phyloP scores from a whole-genome alignment of 805 yeast genomes.

The Kluyveromyces wickerhamii region DNA sequence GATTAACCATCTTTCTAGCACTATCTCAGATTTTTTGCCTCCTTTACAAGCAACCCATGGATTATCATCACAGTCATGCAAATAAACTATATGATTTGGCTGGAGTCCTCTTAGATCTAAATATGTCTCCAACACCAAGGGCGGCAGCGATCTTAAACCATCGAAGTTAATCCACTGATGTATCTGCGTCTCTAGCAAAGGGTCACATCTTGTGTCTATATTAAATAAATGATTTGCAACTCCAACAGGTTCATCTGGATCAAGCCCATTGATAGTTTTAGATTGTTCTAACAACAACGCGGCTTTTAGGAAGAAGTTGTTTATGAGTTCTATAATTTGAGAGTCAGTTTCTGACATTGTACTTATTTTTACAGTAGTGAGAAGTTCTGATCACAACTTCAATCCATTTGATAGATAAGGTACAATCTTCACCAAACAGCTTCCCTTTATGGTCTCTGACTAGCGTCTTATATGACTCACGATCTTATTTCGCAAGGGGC shows the following conservation, averaged over 20 bases:
- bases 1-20: constrained; percentile 86
- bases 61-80: constrained; percentile 47
- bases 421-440: no score
- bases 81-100: constrained; percentile 49
- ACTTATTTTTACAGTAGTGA: no score
- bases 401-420: no score
- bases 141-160: constrained; percentile 45
- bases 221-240: constrained; percentile 14
- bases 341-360: constrained; percentile 11
- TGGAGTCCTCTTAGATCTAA: constrained; percentile 56
- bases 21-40: constrained; percentile 70
- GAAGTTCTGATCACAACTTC: no score
- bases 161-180: constrained; percentile 62
- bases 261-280: constrained; percentile 28
- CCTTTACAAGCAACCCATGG: constrained; percentile 54
- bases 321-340: constrained; percentile 33
- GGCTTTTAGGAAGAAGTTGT: constrained; percentile 59
- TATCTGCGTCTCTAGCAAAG: constrained; percentile 17
- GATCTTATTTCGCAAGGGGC: no score
- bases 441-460: no score
- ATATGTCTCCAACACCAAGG: constrained; percentile 78
- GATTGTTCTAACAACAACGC: constrained; percentile 49
- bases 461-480: no score
- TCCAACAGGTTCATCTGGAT: constrained; percentile 12
- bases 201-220: constrained; percentile 9